A percentile compares a stretch with the other conserved stretches of the same genome.
phyloP scores from a whole-genome alignment of 2,329 filamentous ascomycete species.

The Stagonosporopsis vannaccii region DNA sequence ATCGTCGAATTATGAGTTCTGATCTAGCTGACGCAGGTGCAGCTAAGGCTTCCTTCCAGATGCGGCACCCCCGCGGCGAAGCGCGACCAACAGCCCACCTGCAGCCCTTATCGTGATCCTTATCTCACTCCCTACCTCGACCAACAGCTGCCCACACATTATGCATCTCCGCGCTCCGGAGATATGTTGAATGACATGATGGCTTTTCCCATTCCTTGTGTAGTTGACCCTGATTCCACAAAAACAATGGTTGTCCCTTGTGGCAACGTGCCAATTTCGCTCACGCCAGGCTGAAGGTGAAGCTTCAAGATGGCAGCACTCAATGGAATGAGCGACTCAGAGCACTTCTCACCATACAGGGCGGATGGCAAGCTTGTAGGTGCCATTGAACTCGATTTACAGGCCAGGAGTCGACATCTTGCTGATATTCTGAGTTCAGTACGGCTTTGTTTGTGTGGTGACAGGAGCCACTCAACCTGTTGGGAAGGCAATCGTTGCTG shows the following conservation, averaged over 20 bases:
- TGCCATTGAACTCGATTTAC: conserved; percentile 6
- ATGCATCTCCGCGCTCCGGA: conserved; percentile 50
- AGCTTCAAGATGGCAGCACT: conserved; percentile 15
- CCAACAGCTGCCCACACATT: conserved; percentile 15
- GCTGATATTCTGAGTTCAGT: conserved; percentile 46
- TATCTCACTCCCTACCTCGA: conserved; percentile 13
- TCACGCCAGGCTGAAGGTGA: not conserved
- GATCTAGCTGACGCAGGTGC: no score
- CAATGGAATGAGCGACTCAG: conserved; percentile 43
- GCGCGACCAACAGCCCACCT: conserved; percentile 1
- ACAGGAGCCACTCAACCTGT: conserved; percentile 68
- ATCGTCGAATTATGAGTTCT: not conserved
- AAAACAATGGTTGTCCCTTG: conserved; percentile 46
- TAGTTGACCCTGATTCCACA: conserved; percentile 6
- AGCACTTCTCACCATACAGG: conserved; percentile 65
- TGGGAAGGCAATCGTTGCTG: conserved; percentile 65
- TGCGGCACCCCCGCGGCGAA: conserved; percentile 14
- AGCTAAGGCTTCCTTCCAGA: not conserved
- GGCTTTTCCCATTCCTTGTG: not conserved
- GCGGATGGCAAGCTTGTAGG: conserved; percentile 64
- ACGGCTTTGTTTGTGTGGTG: conserved; percentile 71
- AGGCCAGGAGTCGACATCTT: not conserved
- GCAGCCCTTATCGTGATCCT: conserved; percentile 17
- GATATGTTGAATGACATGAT: conserved; percentile 37
- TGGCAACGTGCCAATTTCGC: not conserved